phyloP scores from a whole-genome alignment of 345 rosid species.

The Acer negundo region DNA sequence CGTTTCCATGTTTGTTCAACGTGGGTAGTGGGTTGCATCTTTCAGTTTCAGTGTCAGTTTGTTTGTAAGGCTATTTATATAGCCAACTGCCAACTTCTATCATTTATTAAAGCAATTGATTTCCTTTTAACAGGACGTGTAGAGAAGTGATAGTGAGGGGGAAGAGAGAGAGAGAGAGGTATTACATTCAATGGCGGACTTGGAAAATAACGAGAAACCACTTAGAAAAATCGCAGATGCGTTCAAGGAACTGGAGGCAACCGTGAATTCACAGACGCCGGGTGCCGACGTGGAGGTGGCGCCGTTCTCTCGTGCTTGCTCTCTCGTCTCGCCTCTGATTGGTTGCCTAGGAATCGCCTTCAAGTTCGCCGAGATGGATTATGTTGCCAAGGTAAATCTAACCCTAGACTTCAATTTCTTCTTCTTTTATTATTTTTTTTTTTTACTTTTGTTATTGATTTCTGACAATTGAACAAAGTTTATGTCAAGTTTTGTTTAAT shows the following conservation, averaged over 20 bases:
- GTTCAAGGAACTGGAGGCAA: conserved; percentile 58
- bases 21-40: too few species aligned
- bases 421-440: too few species aligned
- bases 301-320: conserved; percentile 82
- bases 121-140: not conserved
- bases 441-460: not conserved
- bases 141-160: too few species aligned
- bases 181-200: conserved; percentile 36
- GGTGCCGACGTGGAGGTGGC: conserved; percentile 61
- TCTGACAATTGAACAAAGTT: too few species aligned
- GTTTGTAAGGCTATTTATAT: too few species aligned
- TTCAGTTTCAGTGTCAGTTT: too few species aligned
- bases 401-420: not conserved
- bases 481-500: too few species aligned
- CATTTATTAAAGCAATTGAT: too few species aligned
- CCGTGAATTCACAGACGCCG: conserved; percentile 39
- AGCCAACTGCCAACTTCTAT: too few species aligned
- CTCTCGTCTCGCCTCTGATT: conserved; percentile 90
- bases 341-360: conserved; percentile 93
- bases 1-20: too few species aligned
- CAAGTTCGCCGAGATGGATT: conserved; percentile 95
- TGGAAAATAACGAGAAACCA: conserved; percentile 42
- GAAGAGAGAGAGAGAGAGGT: too few species aligned
- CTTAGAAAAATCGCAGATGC: conserved; percentile 64
- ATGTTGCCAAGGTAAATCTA: conserved; percentile 76